Evolutionary conservation across 2,329 filamentous ascomycete genomes (phyloP).

Genomic region (Oidium heveae): DNA sequence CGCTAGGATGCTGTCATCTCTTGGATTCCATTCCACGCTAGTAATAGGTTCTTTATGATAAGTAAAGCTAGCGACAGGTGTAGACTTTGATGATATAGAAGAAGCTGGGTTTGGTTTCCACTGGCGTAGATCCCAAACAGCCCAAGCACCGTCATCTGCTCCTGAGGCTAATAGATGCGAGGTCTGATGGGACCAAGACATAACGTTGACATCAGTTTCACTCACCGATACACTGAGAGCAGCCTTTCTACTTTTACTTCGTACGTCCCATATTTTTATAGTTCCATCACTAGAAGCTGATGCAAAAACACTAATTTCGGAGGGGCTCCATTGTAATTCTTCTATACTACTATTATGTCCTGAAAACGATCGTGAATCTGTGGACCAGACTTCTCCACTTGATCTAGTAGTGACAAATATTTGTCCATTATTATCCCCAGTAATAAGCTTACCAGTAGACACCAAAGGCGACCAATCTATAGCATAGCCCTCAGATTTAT

Average conservation of each 20-base stretch:
- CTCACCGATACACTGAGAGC: conserved; percentile 71
- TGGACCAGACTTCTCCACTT: conserved; percentile 72
- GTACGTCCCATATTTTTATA: conserved; percentile 84
- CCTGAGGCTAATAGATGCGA: conserved; percentile 76
- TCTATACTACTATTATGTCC: conserved; percentile 74
- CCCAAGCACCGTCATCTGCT: conserved; percentile 83
- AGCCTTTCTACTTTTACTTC: conserved; percentile 71
- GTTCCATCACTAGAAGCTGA: conserved; percentile 87
- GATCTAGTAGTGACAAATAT: conserved; percentile 76
- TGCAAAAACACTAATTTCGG: conserved; percentile 78
- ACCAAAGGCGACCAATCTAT: conserved; percentile 84
- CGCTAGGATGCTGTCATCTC: conserved; percentile 83
- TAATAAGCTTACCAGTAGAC: conserved; percentile 62
- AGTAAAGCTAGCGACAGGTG: conserved; percentile 73
- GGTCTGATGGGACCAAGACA: conserved; percentile 81
- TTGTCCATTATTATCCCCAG: conserved; percentile 70
- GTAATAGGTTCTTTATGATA: conserved; percentile 97
- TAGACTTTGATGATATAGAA: conserved; percentile 27
- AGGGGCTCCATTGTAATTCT: conserved; percentile 91
- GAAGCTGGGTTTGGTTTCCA: conserved; percentile 46
- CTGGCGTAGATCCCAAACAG: conserved; percentile 83
- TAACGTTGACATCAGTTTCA: conserved; percentile 74
- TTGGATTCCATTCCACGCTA: conserved; percentile 89
- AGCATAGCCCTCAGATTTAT: conserved; percentile 85
- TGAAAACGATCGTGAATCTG: conserved; percentile 58